Base-by-base conservation (phyloP, 371 early-diverging fungal genomes). In the Gilbertella persicaria region DNA sequence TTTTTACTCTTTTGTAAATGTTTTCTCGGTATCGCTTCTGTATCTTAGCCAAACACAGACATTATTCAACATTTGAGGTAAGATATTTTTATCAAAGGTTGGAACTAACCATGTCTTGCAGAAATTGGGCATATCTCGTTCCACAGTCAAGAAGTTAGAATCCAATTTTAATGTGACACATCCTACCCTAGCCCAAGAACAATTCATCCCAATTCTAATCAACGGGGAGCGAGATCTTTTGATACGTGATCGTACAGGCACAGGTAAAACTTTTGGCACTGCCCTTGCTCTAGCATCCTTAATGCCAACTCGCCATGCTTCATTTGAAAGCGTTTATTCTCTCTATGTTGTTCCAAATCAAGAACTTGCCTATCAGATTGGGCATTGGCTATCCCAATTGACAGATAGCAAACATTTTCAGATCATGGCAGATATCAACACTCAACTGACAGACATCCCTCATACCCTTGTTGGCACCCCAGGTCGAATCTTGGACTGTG, bases 261-360 rank as follows among this genome's bases (percentile, higher is more conserved):
- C 88, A 10, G 93, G 93, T n/a, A 92, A 92, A 59, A 80, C 89
- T 1, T 82, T 92, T 58, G 90, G 87, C 0, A 59, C 88, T 16
- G 72, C 87, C 5, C 58, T 83, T 1, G 69, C 85, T 0, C 48
- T 90, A 17, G 65, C 69, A 5, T 61, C 61, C 0, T 20, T 50
- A 6, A 17, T 60, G 0, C 54, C 58, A 16, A 24, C 19, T 6
- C 25, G 46, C 9, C 21, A 37, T 14, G 9, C 35, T 9, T 35
- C 26, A 20, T 21, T 38, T 23, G 44, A 54, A 39, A 70, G 62
- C 8, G 67, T 69, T 17, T 77, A 69, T 5, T 71, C 87, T 1
- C 67, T 97, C 5, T 76, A 94, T 29, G 60, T 96, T 33, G 92
- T 86, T 7, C 93, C 93, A 2, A 95, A 93, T 24, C 86, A 92